These are phyloP conservation scores for Massarina eburnea DNA, from an alignment of 2,329 filamentous ascomycete genomes.

Conservation along the genomic window DNA sequence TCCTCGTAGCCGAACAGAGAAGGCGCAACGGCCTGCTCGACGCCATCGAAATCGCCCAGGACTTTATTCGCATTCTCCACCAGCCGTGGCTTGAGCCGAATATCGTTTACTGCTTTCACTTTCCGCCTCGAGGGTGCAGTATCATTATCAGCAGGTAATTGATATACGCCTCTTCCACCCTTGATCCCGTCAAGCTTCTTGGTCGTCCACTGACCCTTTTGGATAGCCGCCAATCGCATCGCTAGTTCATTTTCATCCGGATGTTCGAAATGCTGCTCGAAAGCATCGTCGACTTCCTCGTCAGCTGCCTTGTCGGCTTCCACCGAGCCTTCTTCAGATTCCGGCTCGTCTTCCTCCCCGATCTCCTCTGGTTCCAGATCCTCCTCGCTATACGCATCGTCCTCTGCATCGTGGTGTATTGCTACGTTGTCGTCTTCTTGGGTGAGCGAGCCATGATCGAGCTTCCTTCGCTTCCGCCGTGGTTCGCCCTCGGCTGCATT, in stretches of 20 bases:
- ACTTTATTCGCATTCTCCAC: slow-evolving; percentile 31
- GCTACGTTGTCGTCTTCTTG: slow-evolving; percentile 17
- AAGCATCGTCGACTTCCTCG: slow-evolving; percentile 63
- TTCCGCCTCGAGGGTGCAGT: slow-evolving; percentile 20
- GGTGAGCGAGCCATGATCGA: slow-evolving; percentile 33
- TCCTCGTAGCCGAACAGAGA: slow-evolving; percentile 83
- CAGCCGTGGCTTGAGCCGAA: slow-evolving; percentile 38
- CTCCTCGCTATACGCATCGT: slow-evolving; percentile 46
- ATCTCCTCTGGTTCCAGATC: slow-evolving; percentile 46
- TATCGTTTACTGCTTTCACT: slow-evolving; percentile 26
- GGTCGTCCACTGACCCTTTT: slow-evolving; percentile 52
- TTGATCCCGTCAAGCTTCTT: slow-evolving; percentile 36
- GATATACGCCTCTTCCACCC: slow-evolving; percentile 32
- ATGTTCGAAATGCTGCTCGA: slow-evolving; percentile 75
- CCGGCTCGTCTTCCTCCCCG: slow-evolving; percentile 49
- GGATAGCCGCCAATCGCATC: slow-evolving; percentile 51
- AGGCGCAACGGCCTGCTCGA: slow-evolving; percentile 68
- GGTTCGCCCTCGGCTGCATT: slow-evolving; percentile 45
- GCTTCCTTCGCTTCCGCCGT: slow-evolving; percentile 56
- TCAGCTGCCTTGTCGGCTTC: slow-evolving; percentile 47
- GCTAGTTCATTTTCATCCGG: slow-evolving; percentile 64
- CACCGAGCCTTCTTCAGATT: slow-evolving; percentile 36
- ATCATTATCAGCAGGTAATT: slow-evolving; percentile 24
- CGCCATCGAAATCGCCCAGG: slow-evolving; percentile 56
- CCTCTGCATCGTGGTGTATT: slow-evolving; percentile 14